Base-by-base conservation (phyloP, 345 rosid genomes). In the Hibiscus trionum region DNA sequence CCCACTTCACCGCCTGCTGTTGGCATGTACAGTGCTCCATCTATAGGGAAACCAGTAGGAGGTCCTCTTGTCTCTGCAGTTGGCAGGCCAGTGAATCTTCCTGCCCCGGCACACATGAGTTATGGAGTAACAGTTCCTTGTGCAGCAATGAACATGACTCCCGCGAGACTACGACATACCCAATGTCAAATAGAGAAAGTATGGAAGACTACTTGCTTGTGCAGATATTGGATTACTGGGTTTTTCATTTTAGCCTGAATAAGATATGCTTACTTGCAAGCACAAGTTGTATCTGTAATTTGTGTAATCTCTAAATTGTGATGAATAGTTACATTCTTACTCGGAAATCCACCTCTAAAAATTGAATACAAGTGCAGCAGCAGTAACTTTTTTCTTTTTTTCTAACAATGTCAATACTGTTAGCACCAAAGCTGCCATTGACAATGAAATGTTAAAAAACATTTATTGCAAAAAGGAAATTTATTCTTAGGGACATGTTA, bases 31-130 rank as follows among this genome's bases (percentile, higher is more conserved):
- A 86, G 91, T 67, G 64, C 88, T 75, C 91, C 88, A 26, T 78
- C 88, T n/a, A 88, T 91, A 10, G 97, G 95, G 72, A 97, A 89
- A 69, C 96, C 96, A 2, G 77, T 93, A 53, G 87, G 87, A 74
- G 88, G 98, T 49, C 89, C 93, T 35, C 77, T 91, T 62, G 91
- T 87, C 3, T 84, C 98, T 42, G 93, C 96, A 27, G 91, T 93
- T 46, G 98, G 98, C 64, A 93, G 96, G 24, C 97, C 97, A 0
- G 93, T 91, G 80, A 93, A 84, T 77, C 93, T 93, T 75, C 81
- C 96, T 15, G 72, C 84, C 50, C 82, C 93, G 29, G 75, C 87
- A 65, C 87, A 65, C 94, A 81, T 91, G 82, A 85, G 89, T 46
- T 94, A 80, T 60, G 95, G 97, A n/a, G 88, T 90, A 52, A 79